Conservation (phyloP, 75 land plant species). For the Selaginella moellendorffii region DNA sequence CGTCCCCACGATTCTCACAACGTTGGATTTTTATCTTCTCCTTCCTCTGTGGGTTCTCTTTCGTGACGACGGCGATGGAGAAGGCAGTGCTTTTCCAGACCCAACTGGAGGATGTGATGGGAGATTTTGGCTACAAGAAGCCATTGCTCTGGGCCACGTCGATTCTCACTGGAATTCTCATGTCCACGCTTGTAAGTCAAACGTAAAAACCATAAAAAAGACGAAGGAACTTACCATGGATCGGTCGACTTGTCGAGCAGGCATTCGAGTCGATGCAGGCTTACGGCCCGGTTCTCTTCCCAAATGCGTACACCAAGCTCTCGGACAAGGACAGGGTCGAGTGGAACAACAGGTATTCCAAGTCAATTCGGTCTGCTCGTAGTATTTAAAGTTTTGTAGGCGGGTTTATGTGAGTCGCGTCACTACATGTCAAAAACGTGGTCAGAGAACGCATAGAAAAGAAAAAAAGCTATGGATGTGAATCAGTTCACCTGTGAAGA, state of each 20-base stretch:
- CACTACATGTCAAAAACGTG: background rate
- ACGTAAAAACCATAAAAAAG: background rate
- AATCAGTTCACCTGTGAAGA: background rate
- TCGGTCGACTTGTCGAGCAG: too few relatives aligned
- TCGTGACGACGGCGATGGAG: too few relatives aligned
- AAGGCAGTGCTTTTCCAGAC: background rate
- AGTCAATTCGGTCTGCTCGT: background rate
- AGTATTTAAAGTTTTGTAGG: background rate
- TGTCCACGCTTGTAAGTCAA: too few relatives aligned
- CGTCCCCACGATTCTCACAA: background rate
- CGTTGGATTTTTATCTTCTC: background rate
- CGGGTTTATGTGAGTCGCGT: background rate
- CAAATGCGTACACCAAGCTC: slow-evolving; percentile 31
- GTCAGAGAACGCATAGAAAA: background rate
- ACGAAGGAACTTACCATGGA: too few relatives aligned
- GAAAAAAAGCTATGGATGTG: background rate
- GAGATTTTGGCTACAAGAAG: background rate
- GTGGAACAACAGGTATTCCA: slow-evolving; percentile 49
- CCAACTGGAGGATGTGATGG: background rate
- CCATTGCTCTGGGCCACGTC: background rate
- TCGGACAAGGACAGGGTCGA: slow-evolving; percentile 30
- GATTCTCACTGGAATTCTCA: background rate
- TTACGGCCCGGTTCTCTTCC: slow-evolving; percentile 27
- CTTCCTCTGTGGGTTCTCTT: too few relatives aligned
- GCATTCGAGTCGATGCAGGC: slow-evolving; percentile 30